Base-by-base conservation (phyloP, 805 yeast genomes). In the Saccharomycopsis sp. region DNA sequence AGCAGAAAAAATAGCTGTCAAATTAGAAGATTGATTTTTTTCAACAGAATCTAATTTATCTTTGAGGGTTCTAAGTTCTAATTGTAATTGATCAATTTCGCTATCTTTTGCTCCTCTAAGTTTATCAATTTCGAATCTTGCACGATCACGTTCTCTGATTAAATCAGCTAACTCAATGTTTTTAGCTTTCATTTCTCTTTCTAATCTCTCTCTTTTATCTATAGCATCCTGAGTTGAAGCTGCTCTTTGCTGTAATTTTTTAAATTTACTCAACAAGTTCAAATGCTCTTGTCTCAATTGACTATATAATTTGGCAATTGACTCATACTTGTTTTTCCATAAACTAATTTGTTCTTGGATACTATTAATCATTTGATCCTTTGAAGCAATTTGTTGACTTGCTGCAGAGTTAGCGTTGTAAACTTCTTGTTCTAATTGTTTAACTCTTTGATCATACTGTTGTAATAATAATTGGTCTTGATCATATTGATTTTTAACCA, bases 271-370 rank as follows among this genome's bases (percentile, higher is more conserved):
- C 54, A 88, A 68, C 41, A 87, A 61, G 47, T 78, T 81, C 53
- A 88, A 67, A 56, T 88, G 96, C 60, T 88, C 96, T 60, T 84
- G 94, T 55, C 96, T 79, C 51, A 88, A 66, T 60, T 87, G 95
- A 2, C 94, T 79, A 58, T 88, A 88, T 49, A 88, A 66, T 53
- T 85, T 85, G 4, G 96, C 96, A 47, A 88, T 67, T 0, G 92
- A 71, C 54, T 87, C 95, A 60, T 88, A 88, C 62, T 88, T 88
- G 40, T 73, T 74, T 47, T 83, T 76, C 95, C 95, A 88, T 46
- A 73, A 70, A 21, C 59, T 64, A 31, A 82, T 69, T 59, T 87
- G 95, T 40, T 83, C 88, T 52, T 80, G 86, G 34, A 85, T 57
- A 40, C 70, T 67, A 40, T 59, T 68, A 35, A 83, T 62, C 52